Evolutionary conservation across 1,284 basidiomycete genomes (phyloP), one percentile per base, ranked within the genome.

Genomic region (Pterula multifida): DNA sequence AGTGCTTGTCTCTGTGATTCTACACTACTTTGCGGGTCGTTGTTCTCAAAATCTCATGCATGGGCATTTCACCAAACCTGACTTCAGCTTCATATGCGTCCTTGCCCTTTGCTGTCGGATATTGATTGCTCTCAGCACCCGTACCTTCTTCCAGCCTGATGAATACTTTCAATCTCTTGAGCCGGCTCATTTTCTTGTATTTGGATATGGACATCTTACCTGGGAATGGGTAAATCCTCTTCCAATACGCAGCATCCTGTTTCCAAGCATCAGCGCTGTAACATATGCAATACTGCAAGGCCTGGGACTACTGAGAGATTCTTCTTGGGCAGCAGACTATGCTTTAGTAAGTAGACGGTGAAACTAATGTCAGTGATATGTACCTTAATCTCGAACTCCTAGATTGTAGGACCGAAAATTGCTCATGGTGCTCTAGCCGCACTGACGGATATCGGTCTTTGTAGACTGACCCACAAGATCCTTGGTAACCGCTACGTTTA

Each of bases 81-180:
- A 42, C 39, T 42, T 42, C 39, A 9, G 4, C 9, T 22, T 42
- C 9, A 19, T 42, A 6, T 11, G 6, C 39, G 21, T 22, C 17
- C 6, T 42, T 11, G 13, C 39, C 6, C 39, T 42, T 17, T 22
- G 13, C 42, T 58, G 78, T 55, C 79, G 86, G 45, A 60, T 85
- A 45, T 53, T 68, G 3, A 68, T 87, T 42, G 84, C 87, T 0
- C 61, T 93, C 12, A 66, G 72, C 22, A 93, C 90, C 0, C 75
- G 78, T 48, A 92, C 93, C 0, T 90, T 88, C 69, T 98, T 98
- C 64, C 94, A 98, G 63, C 95, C 96, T 1, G 96, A 99, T 66
- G 96, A 98, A 68, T 96, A 90, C 67, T 98, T 86, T 60, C 96
- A 99, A 63, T 80, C 92, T 6, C 76, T 96, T 39, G 96, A 99